Conservation (phyloP, 305 asterid genomes). For the Euphrasia arctica region DNA sequence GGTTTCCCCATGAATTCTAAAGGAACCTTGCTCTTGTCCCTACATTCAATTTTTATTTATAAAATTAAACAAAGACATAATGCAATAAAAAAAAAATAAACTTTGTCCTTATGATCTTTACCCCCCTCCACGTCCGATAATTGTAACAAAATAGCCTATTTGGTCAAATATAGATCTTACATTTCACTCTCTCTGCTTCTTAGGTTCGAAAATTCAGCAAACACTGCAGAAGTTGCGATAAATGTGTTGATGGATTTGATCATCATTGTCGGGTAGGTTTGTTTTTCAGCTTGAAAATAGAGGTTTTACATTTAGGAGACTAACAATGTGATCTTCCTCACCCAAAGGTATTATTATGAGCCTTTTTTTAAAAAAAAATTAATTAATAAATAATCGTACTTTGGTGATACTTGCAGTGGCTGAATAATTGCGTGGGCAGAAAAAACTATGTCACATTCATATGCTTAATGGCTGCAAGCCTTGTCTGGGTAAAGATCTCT, state of each 20-base stretch:
- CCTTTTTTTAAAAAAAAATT: not conserved
- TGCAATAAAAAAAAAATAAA: too few relatives aligned
- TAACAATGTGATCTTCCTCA: too few relatives aligned
- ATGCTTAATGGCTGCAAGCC: slow-evolving; percentile 93
- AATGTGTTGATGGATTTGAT: slow-evolving; percentile 98
- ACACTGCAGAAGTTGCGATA: slow-evolving; percentile 97
- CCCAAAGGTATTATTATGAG: not conserved
- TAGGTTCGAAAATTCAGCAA: slow-evolving; percentile 92
- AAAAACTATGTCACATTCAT: slow-evolving; percentile 81
- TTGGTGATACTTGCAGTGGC: slow-evolving; percentile 60
- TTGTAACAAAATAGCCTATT: too few relatives aligned
- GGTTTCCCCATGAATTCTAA: too few relatives aligned
- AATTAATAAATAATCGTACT: too few relatives aligned
- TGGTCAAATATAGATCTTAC: slow-evolving; percentile 10
- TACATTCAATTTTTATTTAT: too few relatives aligned
- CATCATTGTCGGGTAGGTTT: slow-evolving; percentile 97
- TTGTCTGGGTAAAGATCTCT: slow-evolving; percentile 64
- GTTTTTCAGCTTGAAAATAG: too few relatives aligned
- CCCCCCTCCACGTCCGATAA: too few relatives aligned
- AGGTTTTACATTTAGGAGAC: too few relatives aligned
- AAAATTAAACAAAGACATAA: too few relatives aligned
- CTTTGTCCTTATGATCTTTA: too few relatives aligned
- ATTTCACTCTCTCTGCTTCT: slow-evolving; percentile 23
- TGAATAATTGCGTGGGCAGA: slow-evolving; percentile 95
- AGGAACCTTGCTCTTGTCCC: too few relatives aligned